Conservation (phyloP, 306 rosid species). For the Vicia villosa region DNA sequence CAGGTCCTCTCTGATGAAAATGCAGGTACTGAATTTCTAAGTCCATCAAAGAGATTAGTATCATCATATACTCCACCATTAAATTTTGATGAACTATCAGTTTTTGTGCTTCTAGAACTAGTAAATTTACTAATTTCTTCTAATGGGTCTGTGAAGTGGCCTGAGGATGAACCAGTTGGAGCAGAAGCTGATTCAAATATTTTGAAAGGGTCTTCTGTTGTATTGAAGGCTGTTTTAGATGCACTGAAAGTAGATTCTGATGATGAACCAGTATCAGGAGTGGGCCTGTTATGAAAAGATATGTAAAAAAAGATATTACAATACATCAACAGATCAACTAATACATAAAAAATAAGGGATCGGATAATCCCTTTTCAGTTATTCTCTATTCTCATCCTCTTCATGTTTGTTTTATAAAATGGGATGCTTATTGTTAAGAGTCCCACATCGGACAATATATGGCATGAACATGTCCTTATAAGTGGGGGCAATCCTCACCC, state of each 20-base stretch:
- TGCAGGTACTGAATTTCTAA: conserved; percentile 71
- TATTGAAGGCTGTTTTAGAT: conserved; percentile 55
- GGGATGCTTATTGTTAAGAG: too few relatives aligned
- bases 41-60: conserved; percentile 74
- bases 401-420: conserved; percentile 18
- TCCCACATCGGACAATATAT: too few relatives aligned
- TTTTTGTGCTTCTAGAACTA: conserved; percentile 60
- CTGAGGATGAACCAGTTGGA: conserved; percentile 46
- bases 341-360: conserved; percentile 30
- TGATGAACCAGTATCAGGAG: conserved; percentile 63
- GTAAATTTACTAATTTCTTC: conserved; percentile 72
- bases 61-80: conserved; percentile 66
- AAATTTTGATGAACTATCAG: conserved; percentile 47
- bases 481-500: too few relatives aligned
- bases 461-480: too few relatives aligned
- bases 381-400: conserved; percentile 19
- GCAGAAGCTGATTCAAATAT: conserved; percentile 53
- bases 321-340: conserved; percentile 27
- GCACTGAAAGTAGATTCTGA: conserved; percentile 50
- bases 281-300: conserved; percentile 58
- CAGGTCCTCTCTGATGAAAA: conserved; percentile 66
- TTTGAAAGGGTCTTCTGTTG: conserved; percentile 67
- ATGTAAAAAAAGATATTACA: conserved; percentile 28
- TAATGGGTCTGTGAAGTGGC: conserved; percentile 59
- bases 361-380: conserved; percentile 8